phyloP scores from a whole-genome alignment of 176 grass and related monocot species.

The Phoenix dactylifera region DNA sequence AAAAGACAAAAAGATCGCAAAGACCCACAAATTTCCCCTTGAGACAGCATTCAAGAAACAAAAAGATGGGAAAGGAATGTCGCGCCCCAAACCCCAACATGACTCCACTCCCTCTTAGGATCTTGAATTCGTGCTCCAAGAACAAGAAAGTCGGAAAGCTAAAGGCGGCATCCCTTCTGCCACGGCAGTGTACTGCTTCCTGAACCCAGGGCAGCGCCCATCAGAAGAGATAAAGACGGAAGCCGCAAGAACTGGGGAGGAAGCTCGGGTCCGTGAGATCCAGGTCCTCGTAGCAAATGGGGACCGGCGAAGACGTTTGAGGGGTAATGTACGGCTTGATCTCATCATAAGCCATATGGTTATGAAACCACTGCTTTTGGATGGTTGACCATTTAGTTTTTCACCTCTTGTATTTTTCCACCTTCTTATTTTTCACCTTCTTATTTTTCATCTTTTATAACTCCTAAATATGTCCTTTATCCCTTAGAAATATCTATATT shows the following conservation, averaged over 20 bases:
- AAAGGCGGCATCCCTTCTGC: conserved; percentile 30
- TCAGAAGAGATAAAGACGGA: conserved; percentile 86
- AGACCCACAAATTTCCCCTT: no score
- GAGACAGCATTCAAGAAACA: conserved; percentile 10
- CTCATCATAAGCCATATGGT: no score
- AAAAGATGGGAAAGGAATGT: conserved; percentile 19
- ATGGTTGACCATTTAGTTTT: no score
- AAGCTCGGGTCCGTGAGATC: conserved; percentile 84
- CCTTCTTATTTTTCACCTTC: no score
- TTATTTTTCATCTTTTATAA: no score
- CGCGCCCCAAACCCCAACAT: background rate
- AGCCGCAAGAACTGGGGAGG: conserved; percentile 76
- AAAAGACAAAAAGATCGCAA: conserved; percentile 20
- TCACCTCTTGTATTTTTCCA: no score
- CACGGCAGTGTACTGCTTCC: conserved; percentile 68
- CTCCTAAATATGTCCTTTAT: no score
- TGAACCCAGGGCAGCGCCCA: conserved; percentile 85
- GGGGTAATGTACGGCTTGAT: no score
- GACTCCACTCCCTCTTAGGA: conserved; percentile 39
- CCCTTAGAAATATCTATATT: no score
- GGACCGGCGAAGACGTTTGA: conserved; percentile 39
- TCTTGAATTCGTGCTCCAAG: conserved; percentile 79
- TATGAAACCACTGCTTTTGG: no score
- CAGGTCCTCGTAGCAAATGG: conserved; percentile 88
- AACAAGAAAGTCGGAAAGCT: conserved; percentile 41